These are phyloP conservation scores for Hypomyces perniciosus DNA, from an alignment of 2,329 filamentous ascomycete species.

Conservation along the genomic window DNA sequence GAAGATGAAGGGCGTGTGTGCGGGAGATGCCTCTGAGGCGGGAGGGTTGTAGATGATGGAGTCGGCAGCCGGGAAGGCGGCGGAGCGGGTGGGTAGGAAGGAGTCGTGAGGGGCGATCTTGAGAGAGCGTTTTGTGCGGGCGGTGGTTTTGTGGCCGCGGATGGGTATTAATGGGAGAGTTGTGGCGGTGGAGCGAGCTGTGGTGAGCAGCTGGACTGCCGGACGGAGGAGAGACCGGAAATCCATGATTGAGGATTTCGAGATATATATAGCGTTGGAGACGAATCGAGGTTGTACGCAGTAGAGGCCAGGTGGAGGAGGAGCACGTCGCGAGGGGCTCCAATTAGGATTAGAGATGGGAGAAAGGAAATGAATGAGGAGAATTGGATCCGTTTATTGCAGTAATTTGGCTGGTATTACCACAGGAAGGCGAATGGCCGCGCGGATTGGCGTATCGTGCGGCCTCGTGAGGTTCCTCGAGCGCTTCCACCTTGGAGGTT, in stretches of 20 bases:
- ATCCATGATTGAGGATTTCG: conserved; percentile 26
- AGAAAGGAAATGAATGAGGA: background rate
- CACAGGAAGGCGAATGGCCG: conserved; percentile 10
- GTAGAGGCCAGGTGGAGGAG: background rate
- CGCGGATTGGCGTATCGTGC: background rate
- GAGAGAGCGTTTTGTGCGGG: conserved; percentile 51
- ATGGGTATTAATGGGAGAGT: conserved; percentile 21
- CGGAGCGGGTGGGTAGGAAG: conserved; percentile 41
- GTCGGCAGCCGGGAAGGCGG: conserved; percentile 27
- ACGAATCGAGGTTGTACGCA: background rate
- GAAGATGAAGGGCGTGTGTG: conserved; percentile 62
- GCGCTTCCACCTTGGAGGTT: background rate
- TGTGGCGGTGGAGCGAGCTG: conserved; percentile 17
- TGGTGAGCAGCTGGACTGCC: conserved; percentile 26
- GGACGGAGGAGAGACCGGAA: conserved; percentile 31
- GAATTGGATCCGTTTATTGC: background rate
- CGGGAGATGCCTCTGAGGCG: conserved; percentile 48
- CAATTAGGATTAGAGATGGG: background rate
- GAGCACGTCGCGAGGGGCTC: background rate
- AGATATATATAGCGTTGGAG: background rate
- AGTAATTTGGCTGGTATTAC: conserved; percentile 3
- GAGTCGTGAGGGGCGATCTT: conserved; percentile 56
- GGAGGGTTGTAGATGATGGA: conserved; percentile 54
- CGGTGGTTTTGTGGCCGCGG: conserved; percentile 45
- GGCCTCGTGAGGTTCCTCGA: background rate